These are phyloP conservation scores for Sporothrix pallida DNA, from an alignment of 2,329 filamentous ascomycete genomes.

Conservation along the genomic window DNA sequence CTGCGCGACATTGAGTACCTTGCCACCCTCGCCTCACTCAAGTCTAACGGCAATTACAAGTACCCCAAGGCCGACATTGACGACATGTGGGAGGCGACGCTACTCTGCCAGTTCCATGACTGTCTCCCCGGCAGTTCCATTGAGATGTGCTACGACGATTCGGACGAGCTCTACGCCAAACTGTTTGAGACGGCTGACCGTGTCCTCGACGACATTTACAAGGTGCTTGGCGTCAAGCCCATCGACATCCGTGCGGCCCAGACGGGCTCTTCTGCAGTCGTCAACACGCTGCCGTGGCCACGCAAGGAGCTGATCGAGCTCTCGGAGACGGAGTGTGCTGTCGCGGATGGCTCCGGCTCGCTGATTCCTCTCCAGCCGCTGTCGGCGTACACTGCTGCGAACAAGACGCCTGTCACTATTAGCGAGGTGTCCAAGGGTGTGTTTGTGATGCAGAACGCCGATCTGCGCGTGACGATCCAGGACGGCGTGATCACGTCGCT, in stretches of 20 bases:
- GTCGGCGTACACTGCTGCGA: conserved; percentile 46
- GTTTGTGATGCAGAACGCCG: conserved; percentile 80
- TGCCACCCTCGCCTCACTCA: conserved; percentile 82
- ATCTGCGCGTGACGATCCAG: conserved; percentile 74
- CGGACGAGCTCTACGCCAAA: conserved; percentile 82
- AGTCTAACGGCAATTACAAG: conserved; percentile 69
- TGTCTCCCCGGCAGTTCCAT: conserved; percentile 94
- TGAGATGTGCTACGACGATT: conserved; percentile 98
- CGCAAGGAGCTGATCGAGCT: conserved; percentile 75
- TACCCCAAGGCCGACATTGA: conserved; percentile 96
- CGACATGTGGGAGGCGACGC: conserved; percentile 89
- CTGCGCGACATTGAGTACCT: conserved; percentile 87
- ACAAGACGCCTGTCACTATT: conserved; percentile 58
- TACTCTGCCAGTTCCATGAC: conserved; percentile 97
- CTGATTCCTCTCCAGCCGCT: conserved; percentile 59
- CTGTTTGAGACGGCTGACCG: conserved; percentile 79
- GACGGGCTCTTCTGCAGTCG: conserved; percentile 42
- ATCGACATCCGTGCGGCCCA: conserved; percentile 56
- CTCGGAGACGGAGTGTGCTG: conserved; percentile 57
- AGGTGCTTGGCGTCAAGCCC: conserved; percentile 67
- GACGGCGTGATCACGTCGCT: conserved; percentile 83
- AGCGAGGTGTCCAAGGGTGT: conserved; percentile 61
- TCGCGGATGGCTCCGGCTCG: conserved; percentile 63
- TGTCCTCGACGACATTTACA: conserved; percentile 71
- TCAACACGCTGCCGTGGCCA: conserved; percentile 89